Evolutionary conservation across 352 stramenopile genomes (phyloP), one percentile per base, ranked within the genome.

Genomic region (Globisporangium sylvaticum): DNA sequence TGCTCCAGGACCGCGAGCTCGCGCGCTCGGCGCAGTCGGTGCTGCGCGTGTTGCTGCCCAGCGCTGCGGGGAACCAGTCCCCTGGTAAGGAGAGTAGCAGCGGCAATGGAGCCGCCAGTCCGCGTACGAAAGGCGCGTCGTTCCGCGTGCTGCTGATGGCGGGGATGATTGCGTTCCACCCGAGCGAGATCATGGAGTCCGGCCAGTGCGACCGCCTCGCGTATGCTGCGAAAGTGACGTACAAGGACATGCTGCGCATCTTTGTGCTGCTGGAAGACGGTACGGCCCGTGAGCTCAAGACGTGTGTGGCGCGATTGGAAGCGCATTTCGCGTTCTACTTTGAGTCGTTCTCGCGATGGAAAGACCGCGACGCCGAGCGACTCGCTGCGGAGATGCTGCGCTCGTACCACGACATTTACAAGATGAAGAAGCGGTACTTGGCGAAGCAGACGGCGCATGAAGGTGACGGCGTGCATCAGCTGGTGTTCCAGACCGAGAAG

Each of bases 111-210:
- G 10, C 52, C 7, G 25, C 63, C 18, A 77, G 74, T 57, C 71
- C 70, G n/a, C 61, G 71, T n/a, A 73, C 50, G 24, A 76, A 74
- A 44, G 55, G 64, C 12, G 78, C 79, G 42, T 79, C 71, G 46
- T 87, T 85, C 61, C 83, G 83, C 2, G 80, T 93, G 24, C 67
- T 93, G 34, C 69, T 93, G 39, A 86, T 93, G 78, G 85, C 83
- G 0, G 85, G 85, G 0, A 90, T 91, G 81, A 73, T 93, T 44
- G 71, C 80, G n/a, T 81, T 74, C 27, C 83, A 91, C 44, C 81
- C 85, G 1, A 66, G 63, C 4, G 81, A 91, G 29, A 89, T 90
- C 60, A 89, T 93, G 83, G 81, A 78, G 4, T 57, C 69, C 20
- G 69, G 84, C 25, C 65, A 60, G 27, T 90, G 77, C 31, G 66